Evolutionary conservation across 2,329 filamentous ascomycete genomes (phyloP), one percentile per base, ranked within the genome.

Genomic region (Ceratocystis smalleyi): DNA sequence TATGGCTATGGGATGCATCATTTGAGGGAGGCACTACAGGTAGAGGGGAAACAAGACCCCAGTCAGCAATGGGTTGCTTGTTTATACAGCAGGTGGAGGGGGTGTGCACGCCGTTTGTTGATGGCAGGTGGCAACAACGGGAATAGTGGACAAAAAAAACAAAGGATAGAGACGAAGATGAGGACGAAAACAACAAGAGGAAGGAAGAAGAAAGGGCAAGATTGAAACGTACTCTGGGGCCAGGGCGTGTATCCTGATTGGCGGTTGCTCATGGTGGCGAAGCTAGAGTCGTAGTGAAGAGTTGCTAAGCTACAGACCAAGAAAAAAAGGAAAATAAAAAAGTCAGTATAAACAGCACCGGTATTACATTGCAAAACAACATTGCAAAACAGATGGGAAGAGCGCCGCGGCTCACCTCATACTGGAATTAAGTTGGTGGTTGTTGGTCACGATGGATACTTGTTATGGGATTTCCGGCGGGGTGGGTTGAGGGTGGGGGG

Each of bases 381-480:
- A 40, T 40, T 40, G 64, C 47, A 59, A 40, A 49, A 57, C 49
- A 57, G 60, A 57, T 43, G 62, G 62, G 47, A 61, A 65, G 64
- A 65, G 64, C 59, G 64, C 64, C 45, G 47, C 49, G 64, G 60
- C 64, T 65, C 64, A 65, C 64, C 64, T 65, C 64, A 65, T 65
- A 65, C 40, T 65, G 64, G 60, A 62, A 35, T 65, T 49, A 47
- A 32, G 45, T 49, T 62, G 43, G 60, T 51, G 40, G 60, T 49
- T 57, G 54, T 57, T 57, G 54, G 27, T 57, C 54, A 57, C 54
- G 54, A 24, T 57, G 54, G 27, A n/a, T 57, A n/a, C 30, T 17
- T 32, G 30, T 57, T 57, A 32, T 57, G 54, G 54, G 54, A 30
- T 57, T 32, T 62, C 60, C 60, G 60, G 60, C 27, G 60, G 60